These are phyloP conservation scores for Coemansia sp. DNA, from an alignment of 192 early-diverging fungal species.

Conservation along the genomic window DNA sequence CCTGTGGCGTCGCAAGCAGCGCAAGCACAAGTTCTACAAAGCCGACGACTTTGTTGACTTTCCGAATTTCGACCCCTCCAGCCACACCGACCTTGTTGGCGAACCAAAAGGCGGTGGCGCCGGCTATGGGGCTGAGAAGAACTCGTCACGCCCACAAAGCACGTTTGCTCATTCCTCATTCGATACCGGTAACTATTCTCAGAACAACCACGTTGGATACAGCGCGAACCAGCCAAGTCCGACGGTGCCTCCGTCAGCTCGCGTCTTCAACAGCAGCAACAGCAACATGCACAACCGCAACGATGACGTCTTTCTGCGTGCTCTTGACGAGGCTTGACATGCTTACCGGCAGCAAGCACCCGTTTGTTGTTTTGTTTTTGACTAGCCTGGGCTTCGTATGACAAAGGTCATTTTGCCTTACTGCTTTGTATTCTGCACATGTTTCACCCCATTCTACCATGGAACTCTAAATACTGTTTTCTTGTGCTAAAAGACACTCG, in stretches of 20 bases:
- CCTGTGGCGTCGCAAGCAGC: conserved; percentile 32
- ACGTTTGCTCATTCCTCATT: conserved; percentile 6
- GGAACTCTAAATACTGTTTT: too few relatives aligned
- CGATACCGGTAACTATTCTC: neutral
- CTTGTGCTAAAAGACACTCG: too few relatives aligned
- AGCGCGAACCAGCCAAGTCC: neutral
- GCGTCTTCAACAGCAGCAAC: conserved; percentile 3
- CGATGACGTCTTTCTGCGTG: conserved; percentile 5
- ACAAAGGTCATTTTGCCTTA: too few relatives aligned
- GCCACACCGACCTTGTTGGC: conserved; percentile 18
- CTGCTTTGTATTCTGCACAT: too few relatives aligned
- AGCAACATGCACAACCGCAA: neutral
- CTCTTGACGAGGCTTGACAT: neutral
- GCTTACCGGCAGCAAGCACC: neutral
- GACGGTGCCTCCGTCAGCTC: neutral
- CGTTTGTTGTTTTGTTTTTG: neutral
- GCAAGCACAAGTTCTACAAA: conserved; percentile 22
- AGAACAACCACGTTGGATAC: neutral
- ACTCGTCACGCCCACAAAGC: neutral
- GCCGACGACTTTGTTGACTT: conserved; percentile 28
- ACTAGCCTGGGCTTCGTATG: too few relatives aligned
- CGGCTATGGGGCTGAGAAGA: conserved; percentile 20
- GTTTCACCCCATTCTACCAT: too few relatives aligned
- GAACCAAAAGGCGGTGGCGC: neutral
- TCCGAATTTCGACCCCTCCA: conserved; percentile 27